Evolutionary conservation across 2,329 filamentous ascomycete genomes (phyloP).

Genomic region (Colletotrichum liriopes): DNA sequence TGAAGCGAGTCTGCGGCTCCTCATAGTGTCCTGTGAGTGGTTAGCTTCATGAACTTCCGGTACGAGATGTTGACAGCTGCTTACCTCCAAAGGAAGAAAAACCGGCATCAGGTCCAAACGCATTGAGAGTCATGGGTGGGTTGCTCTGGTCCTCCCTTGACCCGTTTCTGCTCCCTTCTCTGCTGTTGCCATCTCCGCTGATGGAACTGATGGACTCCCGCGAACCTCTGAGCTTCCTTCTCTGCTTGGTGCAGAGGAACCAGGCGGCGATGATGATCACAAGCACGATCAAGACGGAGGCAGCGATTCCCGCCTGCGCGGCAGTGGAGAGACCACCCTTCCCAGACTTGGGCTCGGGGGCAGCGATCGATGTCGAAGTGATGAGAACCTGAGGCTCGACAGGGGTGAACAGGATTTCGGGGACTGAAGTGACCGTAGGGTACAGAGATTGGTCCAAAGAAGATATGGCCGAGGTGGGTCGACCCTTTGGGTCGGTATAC

Average conservation of each 20-base stretch:
- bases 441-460: not conserved
- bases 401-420: not conserved
- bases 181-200: conserved; percentile 26
- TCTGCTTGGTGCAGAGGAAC: conserved; percentile 42
- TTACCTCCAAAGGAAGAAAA: conserved; percentile 64
- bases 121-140: conserved; percentile 48
- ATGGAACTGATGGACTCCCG: conserved; percentile 31
- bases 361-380: conserved; percentile 21
- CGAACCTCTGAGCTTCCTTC: conserved; percentile 30
- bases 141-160: conserved; percentile 49
- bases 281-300: conserved; percentile 33
- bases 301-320: conserved; percentile 25
- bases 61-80: conserved; percentile 19
- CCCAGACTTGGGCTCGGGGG: not conserved
- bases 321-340: conserved; percentile 11
- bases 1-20: conserved; percentile 41
- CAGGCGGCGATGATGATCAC: conserved; percentile 42
- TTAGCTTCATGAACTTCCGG: conserved; percentile 8
- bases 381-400: not conserved
- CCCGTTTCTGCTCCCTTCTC: conserved; percentile 42
- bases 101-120: conserved; percentile 52
- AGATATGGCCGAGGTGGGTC: not conserved
- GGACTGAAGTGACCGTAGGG: not conserved
- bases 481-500: conserved; percentile 21
- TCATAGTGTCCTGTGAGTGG: conserved; percentile 37